These are phyloP conservation scores for Beauveria caledonica DNA, from an alignment of 2,329 filamentous ascomycete species.

Conservation along the genomic window DNA sequence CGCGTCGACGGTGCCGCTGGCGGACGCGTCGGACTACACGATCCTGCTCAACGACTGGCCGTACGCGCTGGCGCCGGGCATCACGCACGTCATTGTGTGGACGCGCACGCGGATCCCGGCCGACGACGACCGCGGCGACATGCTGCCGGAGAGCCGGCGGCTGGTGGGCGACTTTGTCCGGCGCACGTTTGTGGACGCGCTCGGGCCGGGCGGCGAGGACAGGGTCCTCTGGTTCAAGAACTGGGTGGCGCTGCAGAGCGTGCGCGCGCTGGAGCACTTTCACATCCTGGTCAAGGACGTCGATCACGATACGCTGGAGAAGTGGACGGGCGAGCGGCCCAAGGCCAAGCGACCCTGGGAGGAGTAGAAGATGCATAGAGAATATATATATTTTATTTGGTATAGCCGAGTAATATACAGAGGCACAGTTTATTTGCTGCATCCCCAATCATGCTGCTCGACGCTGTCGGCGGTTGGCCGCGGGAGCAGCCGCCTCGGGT, in stretches of 20 bases:
- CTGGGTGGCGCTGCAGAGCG: conserved; percentile 80
- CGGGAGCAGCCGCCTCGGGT: conserved; percentile 24
- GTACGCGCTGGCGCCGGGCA: conserved; percentile 61
- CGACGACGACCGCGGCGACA: conserved; percentile 59
- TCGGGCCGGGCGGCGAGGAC: conserved; percentile 41
- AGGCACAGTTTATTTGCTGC: background rate
- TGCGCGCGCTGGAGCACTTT: conserved; percentile 81
- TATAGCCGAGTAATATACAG: background rate
- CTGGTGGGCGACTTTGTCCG: conserved; percentile 63
- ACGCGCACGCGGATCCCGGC: conserved; percentile 73
- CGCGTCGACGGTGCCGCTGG: conserved; percentile 42
- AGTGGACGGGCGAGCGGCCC: conserved; percentile 43
- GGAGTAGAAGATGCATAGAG: background rate
- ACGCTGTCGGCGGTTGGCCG: conserved; percentile 46
- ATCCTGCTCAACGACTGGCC: conserved; percentile 91
- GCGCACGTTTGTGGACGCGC: conserved; percentile 54
- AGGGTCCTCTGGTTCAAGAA: conserved; percentile 86
- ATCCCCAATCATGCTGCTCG: conserved; percentile 36
- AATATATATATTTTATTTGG: background rate
- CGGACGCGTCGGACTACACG: conserved; percentile 49
- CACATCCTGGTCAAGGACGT: conserved; percentile 62
- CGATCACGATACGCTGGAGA: conserved; percentile 40
- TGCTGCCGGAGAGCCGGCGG: conserved; percentile 58
- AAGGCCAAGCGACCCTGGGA: conserved; percentile 16
- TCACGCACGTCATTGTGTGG: conserved; percentile 87